Percentiles rank a stretch among this genome's conserved stretches.
These are phyloP conservation scores for Sordariomycetes sp. DNA, from an alignment of 2,329 filamentous ascomycete genomes.

Conservation along the genomic window DNA sequence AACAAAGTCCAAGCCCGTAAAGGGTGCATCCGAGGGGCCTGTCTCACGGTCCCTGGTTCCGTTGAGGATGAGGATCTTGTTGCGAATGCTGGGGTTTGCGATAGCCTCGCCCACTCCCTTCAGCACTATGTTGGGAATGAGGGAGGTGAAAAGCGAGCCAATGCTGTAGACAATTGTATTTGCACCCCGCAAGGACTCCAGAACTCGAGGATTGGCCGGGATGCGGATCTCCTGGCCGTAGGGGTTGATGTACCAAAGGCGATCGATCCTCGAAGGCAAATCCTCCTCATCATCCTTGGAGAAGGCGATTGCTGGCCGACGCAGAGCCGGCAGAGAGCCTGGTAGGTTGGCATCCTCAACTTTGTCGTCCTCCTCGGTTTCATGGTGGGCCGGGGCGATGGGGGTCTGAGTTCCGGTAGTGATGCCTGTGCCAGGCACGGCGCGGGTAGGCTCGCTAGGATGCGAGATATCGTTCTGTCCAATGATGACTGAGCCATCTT, in stretches of 20 bases:
- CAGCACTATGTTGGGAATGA: slow-evolving; percentile 75
- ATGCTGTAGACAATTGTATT: slow-evolving; percentile 81
- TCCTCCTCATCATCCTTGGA: slow-evolving; percentile 69
- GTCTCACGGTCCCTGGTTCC: slow-evolving; percentile 81
- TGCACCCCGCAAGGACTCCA: slow-evolving; percentile 56
- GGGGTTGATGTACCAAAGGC: slow-evolving; percentile 96
- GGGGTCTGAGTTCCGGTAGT: slow-evolving; percentile 17
- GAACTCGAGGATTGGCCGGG: slow-evolving; percentile 70
- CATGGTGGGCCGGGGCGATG: slow-evolving; percentile 23
- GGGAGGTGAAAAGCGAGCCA: slow-evolving; percentile 84
- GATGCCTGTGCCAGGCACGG: slow-evolving; percentile 18
- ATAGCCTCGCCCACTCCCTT: slow-evolving; percentile 59
- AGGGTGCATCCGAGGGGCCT: slow-evolving; percentile 55
- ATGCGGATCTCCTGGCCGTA: slow-evolving; percentile 95
- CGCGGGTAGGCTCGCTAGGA: slow-evolving; percentile 55
- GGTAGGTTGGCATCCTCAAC: slow-evolving; percentile 76
- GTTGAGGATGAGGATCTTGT: slow-evolving; percentile 81
- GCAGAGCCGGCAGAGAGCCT: slow-evolving; percentile 69
- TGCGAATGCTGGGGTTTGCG: slow-evolving; percentile 32
- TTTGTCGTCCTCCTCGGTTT: slow-evolving; percentile 47
- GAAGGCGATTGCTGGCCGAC: slow-evolving; percentile 74
- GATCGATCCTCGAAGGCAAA: slow-evolving; percentile 64
- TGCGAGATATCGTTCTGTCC: slow-evolving; percentile 93
- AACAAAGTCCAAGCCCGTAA: slow-evolving; percentile 73
- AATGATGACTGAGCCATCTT: slow-evolving; percentile 68